These are phyloP conservation scores for Diaporthe eres DNA, from an alignment of 2,329 filamentous ascomycete genomes.

Conservation along the genomic window DNA sequence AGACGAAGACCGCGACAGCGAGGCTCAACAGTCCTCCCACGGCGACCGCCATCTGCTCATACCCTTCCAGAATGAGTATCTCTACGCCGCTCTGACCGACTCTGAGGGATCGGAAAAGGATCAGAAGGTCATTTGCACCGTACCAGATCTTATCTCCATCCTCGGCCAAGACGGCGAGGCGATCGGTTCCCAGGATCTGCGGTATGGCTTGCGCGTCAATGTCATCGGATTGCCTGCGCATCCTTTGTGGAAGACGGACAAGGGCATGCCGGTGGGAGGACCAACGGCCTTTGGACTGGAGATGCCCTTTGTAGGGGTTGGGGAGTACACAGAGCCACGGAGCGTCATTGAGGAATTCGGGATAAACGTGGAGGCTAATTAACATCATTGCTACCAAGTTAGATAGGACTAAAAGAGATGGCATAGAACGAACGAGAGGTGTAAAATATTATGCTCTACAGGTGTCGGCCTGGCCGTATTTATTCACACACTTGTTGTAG, in stretches of 20 bases:
- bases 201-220: slow-evolving; percentile 65
- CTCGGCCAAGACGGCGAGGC: slow-evolving; percentile 62
- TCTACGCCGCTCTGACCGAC: slow-evolving; percentile 55
- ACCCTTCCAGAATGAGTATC: slow-evolving; percentile 59
- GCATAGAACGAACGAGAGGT: too few species aligned
- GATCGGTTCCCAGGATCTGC: slow-evolving; percentile 63
- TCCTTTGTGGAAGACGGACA: slow-evolving; percentile 62
- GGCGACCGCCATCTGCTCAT: slow-evolving; percentile 53
- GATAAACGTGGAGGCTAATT: neutral
- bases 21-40: slow-evolving; percentile 43
- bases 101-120: slow-evolving; percentile 44
- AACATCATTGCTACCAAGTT: neutral
- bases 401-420: neutral
- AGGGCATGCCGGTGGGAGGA: slow-evolving; percentile 42
- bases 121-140: slow-evolving; percentile 46
- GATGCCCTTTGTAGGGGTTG: slow-evolving; percentile 27
- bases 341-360: slow-evolving; percentile 42
- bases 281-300: slow-evolving; percentile 38
- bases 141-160: slow-evolving; percentile 54
- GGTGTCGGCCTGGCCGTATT: neutral
- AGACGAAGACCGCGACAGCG: slow-evolving; percentile 47
- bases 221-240: slow-evolving; percentile 65
- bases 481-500: too few species aligned
- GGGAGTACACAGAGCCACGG: slow-evolving; percentile 19
- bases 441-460: neutral